phyloP scores from a whole-genome alignment of 2,329 filamentous ascomycete species.

The Neopestalotiopsis clavispora region DNA sequence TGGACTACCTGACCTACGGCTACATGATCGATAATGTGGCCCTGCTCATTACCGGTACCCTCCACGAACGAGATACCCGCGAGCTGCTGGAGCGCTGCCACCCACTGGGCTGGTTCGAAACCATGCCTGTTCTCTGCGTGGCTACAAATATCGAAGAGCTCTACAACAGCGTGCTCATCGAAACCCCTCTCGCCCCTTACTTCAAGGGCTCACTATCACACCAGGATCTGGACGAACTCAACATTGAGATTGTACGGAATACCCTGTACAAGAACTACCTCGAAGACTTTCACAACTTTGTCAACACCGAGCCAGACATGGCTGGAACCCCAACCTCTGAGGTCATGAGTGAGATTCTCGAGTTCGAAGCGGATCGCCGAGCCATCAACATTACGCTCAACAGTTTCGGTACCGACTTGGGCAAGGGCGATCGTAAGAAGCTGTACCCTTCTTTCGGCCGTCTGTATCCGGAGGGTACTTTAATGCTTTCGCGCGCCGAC shows the following conservation, averaged over 20 bases:
- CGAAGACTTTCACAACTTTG: conserved; percentile 95
- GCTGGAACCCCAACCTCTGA: conserved; percentile 87
- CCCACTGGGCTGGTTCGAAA: conserved; percentile 98
- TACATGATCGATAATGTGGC: conserved; percentile 99
- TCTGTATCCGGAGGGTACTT: conserved; percentile 89
- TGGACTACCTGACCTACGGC: conserved; percentile 97
- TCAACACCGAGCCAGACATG: conserved; percentile 88
- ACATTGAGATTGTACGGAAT: conserved; percentile 99
- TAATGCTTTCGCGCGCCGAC: conserved; percentile 94
- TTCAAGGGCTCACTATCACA: conserved; percentile 97
- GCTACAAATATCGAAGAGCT: conserved; percentile 98
- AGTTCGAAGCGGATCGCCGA: conserved; percentile 95
- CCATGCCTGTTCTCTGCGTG: conserved; percentile 96
- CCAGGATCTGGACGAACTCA: conserved; percentile 96
- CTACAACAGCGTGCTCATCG: conserved; percentile 96
- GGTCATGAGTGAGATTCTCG: conserved; percentile 93
- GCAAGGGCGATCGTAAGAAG: conserved; percentile 93
- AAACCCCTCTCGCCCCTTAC: conserved; percentile 93
- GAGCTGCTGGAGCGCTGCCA: conserved; percentile 96
- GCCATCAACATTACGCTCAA: conserved; percentile 99
- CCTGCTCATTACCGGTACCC: conserved; percentile 93
- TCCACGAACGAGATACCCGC: conserved; percentile 95
- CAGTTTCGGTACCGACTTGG: conserved; percentile 95
- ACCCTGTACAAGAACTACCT: conserved; percentile 99
- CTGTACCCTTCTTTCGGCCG: conserved; percentile 91